Evolutionary conservation across 345 rosid genomes (phyloP), one percentile per base, ranked within the genome.

Genomic region (Hibiscus trionum): DNA sequence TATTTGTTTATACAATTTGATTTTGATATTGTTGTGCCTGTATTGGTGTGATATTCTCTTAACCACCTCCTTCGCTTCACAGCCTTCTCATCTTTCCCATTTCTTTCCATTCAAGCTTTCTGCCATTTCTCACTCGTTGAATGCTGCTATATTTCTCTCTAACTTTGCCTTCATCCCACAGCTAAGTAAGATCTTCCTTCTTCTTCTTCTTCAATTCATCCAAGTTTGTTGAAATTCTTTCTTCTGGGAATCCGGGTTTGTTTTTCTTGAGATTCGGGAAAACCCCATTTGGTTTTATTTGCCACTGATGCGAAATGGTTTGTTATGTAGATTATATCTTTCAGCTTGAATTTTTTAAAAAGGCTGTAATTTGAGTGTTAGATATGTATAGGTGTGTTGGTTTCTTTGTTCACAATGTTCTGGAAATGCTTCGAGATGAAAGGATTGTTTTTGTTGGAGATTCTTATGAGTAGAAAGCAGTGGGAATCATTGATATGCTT

Each of bases 401-500:
- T 57, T 49, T 70, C 37, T 60, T 35, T 47, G 24, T 21, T 12
- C 52, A 44, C 37, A 65, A 67, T 56, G 76, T 85, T 1, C 73
- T 91, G 79, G 84, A 87, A 85, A 76, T 77, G 78, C 77, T 93
- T 72, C 81, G 86, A 72, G 84, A 82, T 63, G 91, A 86, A 73
- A 83, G 97, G 82, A 71, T 93, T 59, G 97, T 90, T 46, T 93
- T 91, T 75, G 91, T 93, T 42, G 97, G 97, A 7, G 98, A 93
- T 78, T 93, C 95, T 0, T n/a, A n/a, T n/a, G n/a, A n/a, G n/a
- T n/a, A n/a, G n/a, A 72, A 88, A 93, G 1, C 97, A 90, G 59
- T 91, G 96, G 98, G 97, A 93, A 78, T 93, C 98, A 7, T 76
- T 91, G 66, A 82, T 93, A 75, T 93, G 98, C 77, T 86, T 93